phyloP scores from a whole-genome alignment of 306 rosid genomes.

The Abrus pulchellus region DNA sequence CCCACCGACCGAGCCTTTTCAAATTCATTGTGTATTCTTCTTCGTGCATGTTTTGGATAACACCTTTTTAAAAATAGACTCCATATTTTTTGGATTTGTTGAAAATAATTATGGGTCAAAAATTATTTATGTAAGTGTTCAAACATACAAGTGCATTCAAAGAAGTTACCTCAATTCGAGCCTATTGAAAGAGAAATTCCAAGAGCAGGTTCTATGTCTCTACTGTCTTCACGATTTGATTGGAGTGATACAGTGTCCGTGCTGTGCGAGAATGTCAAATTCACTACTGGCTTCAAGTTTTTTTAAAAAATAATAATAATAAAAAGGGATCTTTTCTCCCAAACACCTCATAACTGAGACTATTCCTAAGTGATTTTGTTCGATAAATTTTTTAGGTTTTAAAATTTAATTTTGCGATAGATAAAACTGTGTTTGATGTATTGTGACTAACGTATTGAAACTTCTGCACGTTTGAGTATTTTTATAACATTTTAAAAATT shows the following conservation, averaged over 20 bases:
- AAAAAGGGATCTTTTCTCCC: not conserved
- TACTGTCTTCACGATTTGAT: not conserved
- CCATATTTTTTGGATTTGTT: not conserved
- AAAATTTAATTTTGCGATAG: not conserved
- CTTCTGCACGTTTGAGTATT: too few relatives aligned
- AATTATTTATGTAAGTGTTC: not conserved
- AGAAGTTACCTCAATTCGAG: conserved; percentile 4
- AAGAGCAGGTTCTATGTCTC: not conserved
- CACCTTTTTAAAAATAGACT: conserved; percentile 10
- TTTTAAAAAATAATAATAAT: not conserved
- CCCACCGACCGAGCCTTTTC: not conserved
- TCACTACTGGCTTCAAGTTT: not conserved
- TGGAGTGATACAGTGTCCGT: not conserved
- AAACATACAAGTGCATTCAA: not conserved
- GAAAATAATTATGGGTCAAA: conserved; percentile 12
- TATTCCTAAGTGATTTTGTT: not conserved
- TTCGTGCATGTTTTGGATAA: not conserved
- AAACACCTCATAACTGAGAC: not conserved
- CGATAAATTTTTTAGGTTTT: not conserved
- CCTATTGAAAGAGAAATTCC: not conserved
- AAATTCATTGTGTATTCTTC: not conserved
- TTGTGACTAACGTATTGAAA: too few relatives aligned
- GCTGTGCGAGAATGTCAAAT: not conserved
- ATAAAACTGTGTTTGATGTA: too few relatives aligned
- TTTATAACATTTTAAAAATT: too few relatives aligned